A percentile compares a stretch with the other conserved stretches of the same genome.
Conservation (phyloP, 1,284 basidiomycete genomes). For the Grifola frondosa region DNA sequence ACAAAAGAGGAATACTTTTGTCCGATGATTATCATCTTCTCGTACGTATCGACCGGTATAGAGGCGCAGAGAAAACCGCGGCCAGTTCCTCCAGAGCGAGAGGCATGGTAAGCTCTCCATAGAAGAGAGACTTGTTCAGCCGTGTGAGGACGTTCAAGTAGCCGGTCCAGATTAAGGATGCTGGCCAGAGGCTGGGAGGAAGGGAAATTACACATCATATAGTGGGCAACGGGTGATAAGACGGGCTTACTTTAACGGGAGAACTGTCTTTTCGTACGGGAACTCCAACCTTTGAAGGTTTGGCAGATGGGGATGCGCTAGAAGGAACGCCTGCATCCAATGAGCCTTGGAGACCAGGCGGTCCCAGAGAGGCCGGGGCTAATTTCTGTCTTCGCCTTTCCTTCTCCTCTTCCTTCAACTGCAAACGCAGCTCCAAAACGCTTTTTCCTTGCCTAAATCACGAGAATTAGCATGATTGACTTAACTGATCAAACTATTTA, state of each 20-base stretch:
- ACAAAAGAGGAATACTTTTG: slow-evolving; percentile 75
- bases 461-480: slow-evolving; percentile 3
- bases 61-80: slow-evolving; percentile 82
- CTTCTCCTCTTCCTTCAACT: slow-evolving; percentile 31
- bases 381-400: slow-evolving; percentile 25
- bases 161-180: slow-evolving; percentile 75
- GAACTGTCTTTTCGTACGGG: slow-evolving; percentile 60
- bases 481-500: slow-evolving; percentile 1
- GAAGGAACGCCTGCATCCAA: slow-evolving; percentile 22
- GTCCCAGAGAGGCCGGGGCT: slow-evolving; percentile 22
- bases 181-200: slow-evolving; percentile 67
- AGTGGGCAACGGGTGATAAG: slow-evolving; percentile 1
- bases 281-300: slow-evolving; percentile 11
- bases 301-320: slow-evolving; percentile 14
- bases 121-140: slow-evolving; percentile 72
- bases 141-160: slow-evolving; percentile 71
- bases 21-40: slow-evolving; percentile 64
- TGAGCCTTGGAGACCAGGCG: slow-evolving; percentile 6
- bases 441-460: slow-evolving; percentile 26
- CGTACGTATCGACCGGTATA: slow-evolving; percentile 73
- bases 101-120: slow-evolving; percentile 89
- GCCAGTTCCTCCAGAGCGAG: slow-evolving; percentile 73
- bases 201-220: neutral
- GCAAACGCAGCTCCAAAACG: slow-evolving; percentile 29
- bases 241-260: slow-evolving; percentile 58